Base-by-base conservation (phyloP, 257 asterid genomes). In the Cinchona pubescens region DNA sequence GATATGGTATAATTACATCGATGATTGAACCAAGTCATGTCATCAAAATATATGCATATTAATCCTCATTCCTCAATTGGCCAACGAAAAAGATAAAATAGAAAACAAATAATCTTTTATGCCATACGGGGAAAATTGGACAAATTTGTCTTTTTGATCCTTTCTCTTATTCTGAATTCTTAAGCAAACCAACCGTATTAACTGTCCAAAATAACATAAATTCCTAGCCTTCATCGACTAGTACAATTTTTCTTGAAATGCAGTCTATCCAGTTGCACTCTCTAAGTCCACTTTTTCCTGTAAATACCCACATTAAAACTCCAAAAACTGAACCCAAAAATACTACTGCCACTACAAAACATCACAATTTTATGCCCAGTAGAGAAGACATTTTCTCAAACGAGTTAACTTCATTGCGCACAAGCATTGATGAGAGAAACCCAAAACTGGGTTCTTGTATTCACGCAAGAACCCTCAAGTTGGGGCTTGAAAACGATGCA, bases 401-500 rank as follows among this genome's bases (percentile, higher is more conserved):
- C n/a, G 77, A 84, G 34, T 83, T 84, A 70, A 65, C 38, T 67
- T 79, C 86, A 25, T 76, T 84, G 34, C 83, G 86, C 19, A 64
- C 38, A 40, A 74, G 79, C 82, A 58, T 81, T 23, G 79, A 80
- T 21, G 71, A 40, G 73, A 74, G 79, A 51, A 78, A 79, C 79
- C 78, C 84, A 6, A 81, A 58, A 71, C 15, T 74, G 78, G 85
- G 80, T 63, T 84, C 87, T 67, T 82, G 77, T 48, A 23, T 78
- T 6, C 90, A 82, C 62, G 87, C 87, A 64, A 77, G 38, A 3
- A 77, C 76, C 8, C 63, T 84, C 0, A 84, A 86, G 74, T 25
- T 42, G 21, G 88, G 89, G 23, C 35, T 87, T 34, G 68, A 83
- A 42, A 51, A 67, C 51, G 89, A 83, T 51, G 86, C 68, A 48